phyloP scores from a whole-genome alignment of 352 stramenopile species.

The Blastocystis sp. region DNA sequence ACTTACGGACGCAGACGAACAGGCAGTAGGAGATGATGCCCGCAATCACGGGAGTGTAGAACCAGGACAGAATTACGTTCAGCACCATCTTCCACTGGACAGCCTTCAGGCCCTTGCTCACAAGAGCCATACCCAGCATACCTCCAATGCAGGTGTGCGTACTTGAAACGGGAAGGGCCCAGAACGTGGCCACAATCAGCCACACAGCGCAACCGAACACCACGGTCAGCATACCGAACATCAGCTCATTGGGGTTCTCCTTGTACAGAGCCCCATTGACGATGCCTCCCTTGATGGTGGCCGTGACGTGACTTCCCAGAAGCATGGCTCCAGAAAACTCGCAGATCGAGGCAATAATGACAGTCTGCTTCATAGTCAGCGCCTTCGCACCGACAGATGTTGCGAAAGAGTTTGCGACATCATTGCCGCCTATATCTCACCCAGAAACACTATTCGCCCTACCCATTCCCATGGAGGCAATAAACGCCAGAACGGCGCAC shows the following conservation, averaged over 20 bases:
- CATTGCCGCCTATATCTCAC: conserved; percentile 77
- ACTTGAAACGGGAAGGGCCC: conserved; percentile 76
- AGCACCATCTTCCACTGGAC: conserved; percentile 74
- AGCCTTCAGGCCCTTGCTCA: conserved; percentile 73
- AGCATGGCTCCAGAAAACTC: conserved; percentile 81
- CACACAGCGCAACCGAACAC: conserved; percentile 75
- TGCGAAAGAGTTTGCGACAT: conserved; percentile 82
- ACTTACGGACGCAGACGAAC: conserved; percentile 74
- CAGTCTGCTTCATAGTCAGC: conserved; percentile 78
- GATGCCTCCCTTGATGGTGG: conserved; percentile 78
- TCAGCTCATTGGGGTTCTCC: conserved; percentile 76
- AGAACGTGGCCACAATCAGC: conserved; percentile 75
- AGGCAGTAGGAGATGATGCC: conserved; percentile 76
- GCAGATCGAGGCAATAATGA: conserved; percentile 78
- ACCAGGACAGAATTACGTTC: conserved; percentile 78
- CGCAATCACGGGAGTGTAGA: conserved; percentile 76
- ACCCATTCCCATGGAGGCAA: conserved; percentile 64
- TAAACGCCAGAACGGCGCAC: conserved; percentile 47
- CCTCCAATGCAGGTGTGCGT: conserved; percentile 76
- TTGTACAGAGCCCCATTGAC: conserved; percentile 75
- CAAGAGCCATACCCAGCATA: conserved; percentile 77
- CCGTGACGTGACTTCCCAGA: conserved; percentile 79
- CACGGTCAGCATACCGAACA: conserved; percentile 78
- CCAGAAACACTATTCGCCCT: neutral
- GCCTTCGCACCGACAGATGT: conserved; percentile 80